Conservation (phyloP, 1,139 yeast genomes). For the Saccharomyces hybrid region DNA sequence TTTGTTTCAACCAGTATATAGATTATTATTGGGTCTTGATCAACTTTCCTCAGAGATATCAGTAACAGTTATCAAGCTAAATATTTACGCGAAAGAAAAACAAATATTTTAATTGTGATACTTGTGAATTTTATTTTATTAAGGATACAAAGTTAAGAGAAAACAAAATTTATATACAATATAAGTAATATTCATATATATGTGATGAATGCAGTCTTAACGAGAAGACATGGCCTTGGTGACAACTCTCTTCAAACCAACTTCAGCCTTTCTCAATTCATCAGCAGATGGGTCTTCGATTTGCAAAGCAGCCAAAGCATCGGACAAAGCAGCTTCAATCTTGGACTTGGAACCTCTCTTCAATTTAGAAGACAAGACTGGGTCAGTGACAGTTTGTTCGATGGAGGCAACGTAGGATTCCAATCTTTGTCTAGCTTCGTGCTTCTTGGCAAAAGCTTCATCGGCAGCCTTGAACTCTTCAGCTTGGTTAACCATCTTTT, state of each 20-base stretch:
- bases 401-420: constrained; percentile 96
- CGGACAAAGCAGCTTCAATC: constrained; percentile 95
- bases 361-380: constrained; percentile 91
- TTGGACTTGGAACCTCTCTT: constrained; percentile 95
- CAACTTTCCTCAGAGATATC: not conserved
- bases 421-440: constrained; percentile 97
- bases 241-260: constrained; percentile 94
- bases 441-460: constrained; percentile 98
- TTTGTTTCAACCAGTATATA: too few relatives aligned
- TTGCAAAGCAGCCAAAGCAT: constrained; percentile 94
- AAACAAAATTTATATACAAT: not conserved
- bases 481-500: constrained; percentile 95
- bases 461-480: constrained; percentile 97
- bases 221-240: constrained; percentile 98
- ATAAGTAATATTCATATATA: not conserved
- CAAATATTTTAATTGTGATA: not conserved
- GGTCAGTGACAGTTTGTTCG: constrained; percentile 93
- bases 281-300: constrained; percentile 91
- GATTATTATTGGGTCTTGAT: not conserved
- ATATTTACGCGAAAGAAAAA: not conserved
- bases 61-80: not conserved
- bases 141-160: not conserved
- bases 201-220: constrained; percentile 37
- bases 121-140: not conserved
- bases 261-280: constrained; percentile 97